Evolutionary conservation across 2,329 filamentous ascomycete species (phyloP).

Genomic region (Xylariaceae sp.): DNA sequence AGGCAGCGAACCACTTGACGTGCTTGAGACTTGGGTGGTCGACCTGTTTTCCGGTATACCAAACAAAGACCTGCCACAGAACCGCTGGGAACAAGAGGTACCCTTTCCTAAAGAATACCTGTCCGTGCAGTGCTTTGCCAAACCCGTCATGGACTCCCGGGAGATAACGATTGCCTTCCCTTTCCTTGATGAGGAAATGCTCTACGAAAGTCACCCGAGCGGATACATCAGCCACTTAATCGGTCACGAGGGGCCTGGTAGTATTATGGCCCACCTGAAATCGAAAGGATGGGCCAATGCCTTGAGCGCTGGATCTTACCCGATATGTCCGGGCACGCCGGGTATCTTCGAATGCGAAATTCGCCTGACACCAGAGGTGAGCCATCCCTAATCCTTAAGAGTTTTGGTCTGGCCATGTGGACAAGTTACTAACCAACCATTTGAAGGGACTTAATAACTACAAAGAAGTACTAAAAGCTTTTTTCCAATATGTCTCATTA

Average conservation of each 20-base stretch:
- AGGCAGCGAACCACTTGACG: slow-evolving; percentile 74
- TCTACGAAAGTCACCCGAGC: slow-evolving; percentile 76
- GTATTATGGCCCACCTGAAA: slow-evolving; percentile 85
- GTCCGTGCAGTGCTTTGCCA: slow-evolving; percentile 72
- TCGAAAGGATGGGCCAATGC: slow-evolving; percentile 84
- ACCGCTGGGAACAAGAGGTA: slow-evolving; percentile 48
- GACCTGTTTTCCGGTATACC: slow-evolving; percentile 76
- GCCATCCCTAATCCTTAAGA: slow-evolving; percentile 11
- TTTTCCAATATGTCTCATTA: slow-evolving; percentile 90
- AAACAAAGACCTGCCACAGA: slow-evolving; percentile 70
- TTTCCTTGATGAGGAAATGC: slow-evolving; percentile 74
- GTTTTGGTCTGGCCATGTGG: not conserved
- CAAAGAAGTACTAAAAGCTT: slow-evolving; percentile 70
- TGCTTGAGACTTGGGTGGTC: slow-evolving; percentile 75
- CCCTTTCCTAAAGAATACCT: slow-evolving; percentile 47
- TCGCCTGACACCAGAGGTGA: slow-evolving; percentile 73
- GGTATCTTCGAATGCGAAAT: slow-evolving; percentile 76
- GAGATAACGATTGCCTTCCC: slow-evolving; percentile 77
- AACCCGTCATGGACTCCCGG: slow-evolving; percentile 84
- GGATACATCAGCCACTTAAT: slow-evolving; percentile 85
- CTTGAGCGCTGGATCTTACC: slow-evolving; percentile 69
- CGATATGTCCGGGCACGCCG: slow-evolving; percentile 69
- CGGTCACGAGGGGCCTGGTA: slow-evolving; percentile 87
- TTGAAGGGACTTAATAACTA: slow-evolving; percentile 66
- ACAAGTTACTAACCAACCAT: slow-evolving; percentile 14